Evolutionary conservation across 2,329 filamentous ascomycete species (phyloP).

Genomic region (Fusarium sacchari): DNA sequence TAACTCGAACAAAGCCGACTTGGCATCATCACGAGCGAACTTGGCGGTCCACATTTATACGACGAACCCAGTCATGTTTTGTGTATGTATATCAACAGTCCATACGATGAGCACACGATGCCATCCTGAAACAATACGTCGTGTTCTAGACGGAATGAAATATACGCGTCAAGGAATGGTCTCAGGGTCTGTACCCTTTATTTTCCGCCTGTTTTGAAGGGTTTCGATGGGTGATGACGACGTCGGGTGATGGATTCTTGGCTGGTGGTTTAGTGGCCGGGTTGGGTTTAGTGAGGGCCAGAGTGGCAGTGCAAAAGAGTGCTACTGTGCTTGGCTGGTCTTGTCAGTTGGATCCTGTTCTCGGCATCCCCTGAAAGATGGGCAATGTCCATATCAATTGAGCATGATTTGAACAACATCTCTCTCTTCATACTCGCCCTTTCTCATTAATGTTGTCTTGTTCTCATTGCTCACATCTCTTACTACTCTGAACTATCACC

Average conservation of each 20-base stretch:
- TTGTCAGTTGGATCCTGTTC: background rate
- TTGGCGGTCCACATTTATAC: slow-evolving; percentile 25
- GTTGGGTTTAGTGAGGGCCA: slow-evolving; percentile 9
- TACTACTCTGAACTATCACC: accelerated
- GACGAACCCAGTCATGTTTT: slow-evolving; percentile 14
- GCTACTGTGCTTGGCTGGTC: slow-evolving; percentile 6
- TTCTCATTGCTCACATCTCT: accelerated
- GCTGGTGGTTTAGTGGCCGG: background rate
- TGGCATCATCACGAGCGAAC: slow-evolving; percentile 3
- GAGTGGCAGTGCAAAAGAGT: slow-evolving; percentile 16
- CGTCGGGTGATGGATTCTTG: background rate
- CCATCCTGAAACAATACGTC: background rate
- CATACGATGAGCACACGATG: background rate
- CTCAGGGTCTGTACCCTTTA: background rate
- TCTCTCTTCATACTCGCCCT: background rate
- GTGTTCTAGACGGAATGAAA: background rate
- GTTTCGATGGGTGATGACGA: background rate
- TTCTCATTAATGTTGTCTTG: accelerated
- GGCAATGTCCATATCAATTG: background rate
- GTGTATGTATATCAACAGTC: background rate
- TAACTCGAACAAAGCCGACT: slow-evolving; percentile 14
- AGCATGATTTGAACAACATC: background rate
- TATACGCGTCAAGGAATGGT: background rate
- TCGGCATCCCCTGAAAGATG: background rate
- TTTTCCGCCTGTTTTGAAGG: background rate